A percentile compares a stretch with the other conserved stretches of the same genome.
These are phyloP conservation scores for Simplicillium sp. DNA, from an alignment of 2,329 filamentous ascomycete species.

Conservation along the genomic window DNA sequence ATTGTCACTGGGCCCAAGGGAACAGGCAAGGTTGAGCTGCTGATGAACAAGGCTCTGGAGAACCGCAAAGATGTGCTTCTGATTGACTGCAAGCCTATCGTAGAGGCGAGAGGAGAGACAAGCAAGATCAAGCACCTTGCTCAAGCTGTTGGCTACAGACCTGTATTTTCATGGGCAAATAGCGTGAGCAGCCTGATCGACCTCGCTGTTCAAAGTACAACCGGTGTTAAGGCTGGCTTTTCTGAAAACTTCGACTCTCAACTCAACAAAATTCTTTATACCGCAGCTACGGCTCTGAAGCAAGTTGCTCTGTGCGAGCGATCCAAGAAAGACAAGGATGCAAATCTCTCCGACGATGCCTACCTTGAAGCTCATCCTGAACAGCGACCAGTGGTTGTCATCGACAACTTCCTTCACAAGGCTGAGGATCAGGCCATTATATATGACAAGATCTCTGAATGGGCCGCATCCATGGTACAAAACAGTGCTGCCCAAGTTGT, in stretches of 20 bases:
- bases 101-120: slow-evolving; percentile 81
- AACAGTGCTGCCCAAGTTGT: slow-evolving; percentile 89
- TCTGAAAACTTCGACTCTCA: slow-evolving; percentile 88
- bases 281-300: slow-evolving; percentile 69
- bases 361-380: slow-evolving; percentile 88
- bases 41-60: slow-evolving; percentile 74
- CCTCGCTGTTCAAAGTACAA: slow-evolving; percentile 85
- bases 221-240: slow-evolving; percentile 88
- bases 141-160: slow-evolving; percentile 75
- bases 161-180: slow-evolving; percentile 95
- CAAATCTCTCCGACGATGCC: slow-evolving; percentile 66
- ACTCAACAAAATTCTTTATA: slow-evolving; percentile 80
- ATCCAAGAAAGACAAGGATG: slow-evolving; percentile 65
- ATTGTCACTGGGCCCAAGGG: slow-evolving; percentile 88
- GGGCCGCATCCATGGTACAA: slow-evolving; percentile 78
- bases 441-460: slow-evolving; percentile 76
- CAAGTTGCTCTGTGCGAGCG: slow-evolving; percentile 63
- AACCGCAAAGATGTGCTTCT: slow-evolving; percentile 69
- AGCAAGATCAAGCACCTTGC: slow-evolving; percentile 78
- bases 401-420: slow-evolving; percentile 88
- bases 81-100: slow-evolving; percentile 87
- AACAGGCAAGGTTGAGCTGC: slow-evolving; percentile 81
- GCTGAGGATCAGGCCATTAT: slow-evolving; percentile 54
- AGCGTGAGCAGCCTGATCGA: slow-evolving; percentile 88
- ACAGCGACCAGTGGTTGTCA: slow-evolving; percentile 69